Conservation (phyloP, 2,329 filamentous ascomycete genomes). For the Aspergillus alliaceus region DNA sequence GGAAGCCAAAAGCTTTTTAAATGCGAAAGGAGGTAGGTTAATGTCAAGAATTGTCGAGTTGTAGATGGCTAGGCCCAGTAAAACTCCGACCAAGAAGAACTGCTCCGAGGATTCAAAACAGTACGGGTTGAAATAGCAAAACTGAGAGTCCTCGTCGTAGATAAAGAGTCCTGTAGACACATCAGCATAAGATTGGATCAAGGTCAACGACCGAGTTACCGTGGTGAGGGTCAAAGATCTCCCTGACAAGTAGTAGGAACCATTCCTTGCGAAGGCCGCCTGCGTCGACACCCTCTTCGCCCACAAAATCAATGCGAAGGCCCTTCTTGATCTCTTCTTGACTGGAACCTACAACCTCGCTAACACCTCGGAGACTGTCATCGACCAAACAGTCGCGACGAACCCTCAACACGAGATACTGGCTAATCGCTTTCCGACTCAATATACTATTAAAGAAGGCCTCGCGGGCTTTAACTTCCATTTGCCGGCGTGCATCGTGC, state of each 20-base stretch:
- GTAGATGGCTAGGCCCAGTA: constrained; percentile 88
- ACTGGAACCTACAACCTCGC: constrained; percentile 77
- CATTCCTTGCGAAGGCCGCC: constrained; percentile 91
- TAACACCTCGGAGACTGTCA: constrained; percentile 80
- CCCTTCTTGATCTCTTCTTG: constrained; percentile 89
- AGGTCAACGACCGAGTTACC: constrained; percentile 54
- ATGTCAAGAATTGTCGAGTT: constrained; percentile 92
- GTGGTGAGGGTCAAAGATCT: constrained; percentile 88
- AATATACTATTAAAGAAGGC: constrained; percentile 90
- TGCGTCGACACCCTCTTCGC: constrained; percentile 88
- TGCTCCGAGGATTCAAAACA: constrained; percentile 90
- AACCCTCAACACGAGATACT: constrained; percentile 75
- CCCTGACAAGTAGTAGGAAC: constrained; percentile 84
- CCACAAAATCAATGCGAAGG: constrained; percentile 78
- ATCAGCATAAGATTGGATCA: neutral
- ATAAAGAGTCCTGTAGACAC: constrained; percentile 71
- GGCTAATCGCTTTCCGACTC: constrained; percentile 69
- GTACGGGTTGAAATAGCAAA: constrained; percentile 90
- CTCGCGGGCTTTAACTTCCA: constrained; percentile 83
- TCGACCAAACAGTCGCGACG: constrained; percentile 84
- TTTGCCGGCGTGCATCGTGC: constrained; percentile 82
- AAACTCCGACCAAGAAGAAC: constrained; percentile 84
- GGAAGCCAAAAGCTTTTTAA: constrained; percentile 79
- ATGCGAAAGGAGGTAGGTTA: constrained; percentile 83
- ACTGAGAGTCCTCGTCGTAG: constrained; percentile 86